Evolutionary conservation across 768 basidiomycete genomes (phyloP), one percentile per base, ranked within the genome.

Genomic region (Lactarius akahatsu): DNA sequence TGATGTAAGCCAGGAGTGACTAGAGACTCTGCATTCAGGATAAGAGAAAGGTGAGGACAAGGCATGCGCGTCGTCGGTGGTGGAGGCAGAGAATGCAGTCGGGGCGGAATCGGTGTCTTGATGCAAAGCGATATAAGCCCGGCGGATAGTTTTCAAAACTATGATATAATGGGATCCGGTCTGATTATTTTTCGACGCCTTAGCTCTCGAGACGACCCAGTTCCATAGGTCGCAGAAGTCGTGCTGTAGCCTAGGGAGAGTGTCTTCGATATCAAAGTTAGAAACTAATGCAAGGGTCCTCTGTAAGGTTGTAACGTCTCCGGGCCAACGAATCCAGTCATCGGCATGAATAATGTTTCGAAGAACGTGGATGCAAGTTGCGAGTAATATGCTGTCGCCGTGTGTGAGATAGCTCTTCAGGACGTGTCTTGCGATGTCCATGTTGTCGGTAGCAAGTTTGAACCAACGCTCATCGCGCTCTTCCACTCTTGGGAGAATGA

Each of bases 401-500:
- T 15, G 50, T 23, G 50, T n/a, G 23, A 52, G 50, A 52, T 52
- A 52, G 50, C 50, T n/a, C 50, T 52, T n/a, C n/a, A 52, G n/a
- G n/a, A 23, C n/a, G 10, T 10, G n/a, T 52, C 16, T 28, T 10
- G n/a, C 9, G 10, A 52, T 7, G 50, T 52, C 50, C 50, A 52
- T n/a, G n/a, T 52, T n/a, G 50, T 52, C n/a, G n/a, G 28, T 52
- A n/a, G 28, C 50, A 10, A 52, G n/a, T 10, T 15, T 52, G 3
- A 28, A 11, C 50, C 50, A 52, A 28, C 50, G 50, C 28, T 23
- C 28, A 11, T 52, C 50, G 50, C 13, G 50, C 10, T 52, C 50
- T n/a, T n/a, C n/a, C 7, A 28, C 50, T 28, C 50, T n/a, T 28
- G 28, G 10, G 11, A 28, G n/a, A 28, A 52, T 52, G n/a, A 52